Percentiles rank a stretch among this genome's conserved stretches.
phyloP scores from a whole-genome alignment of 805 yeast species.

The Komagataella populi region DNA sequence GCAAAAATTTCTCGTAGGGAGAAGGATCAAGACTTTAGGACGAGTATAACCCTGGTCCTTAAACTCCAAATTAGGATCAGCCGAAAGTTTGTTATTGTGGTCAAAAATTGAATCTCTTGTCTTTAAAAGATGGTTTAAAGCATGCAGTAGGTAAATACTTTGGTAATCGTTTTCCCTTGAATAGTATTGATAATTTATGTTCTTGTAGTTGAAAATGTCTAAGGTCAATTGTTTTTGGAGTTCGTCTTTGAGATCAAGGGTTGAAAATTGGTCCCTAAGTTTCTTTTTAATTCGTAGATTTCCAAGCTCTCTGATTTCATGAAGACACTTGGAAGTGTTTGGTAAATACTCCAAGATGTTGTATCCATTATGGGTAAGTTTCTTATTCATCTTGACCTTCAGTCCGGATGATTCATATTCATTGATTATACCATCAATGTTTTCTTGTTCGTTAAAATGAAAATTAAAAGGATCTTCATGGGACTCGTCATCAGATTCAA shows the following conservation, averaged over 20 bases:
- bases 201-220: slow-evolving; percentile 44
- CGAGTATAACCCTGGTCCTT: slow-evolving; percentile 94
- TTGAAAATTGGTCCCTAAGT: slow-evolving; percentile 6
- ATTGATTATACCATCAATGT: slow-evolving; percentile 18
- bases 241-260: not conserved
- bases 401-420: slow-evolving; percentile 13
- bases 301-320: not conserved
- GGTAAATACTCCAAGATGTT: slow-evolving; percentile 3
- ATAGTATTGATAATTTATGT: slow-evolving; percentile 42
- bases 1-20: slow-evolving; percentile 77
- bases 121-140: slow-evolving; percentile 70
- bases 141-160: slow-evolving; percentile 55
- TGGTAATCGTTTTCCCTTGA: slow-evolving; percentile 36
- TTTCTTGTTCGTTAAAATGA: slow-evolving; percentile 50
- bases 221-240: not conserved
- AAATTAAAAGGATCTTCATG: slow-evolving; percentile 56
- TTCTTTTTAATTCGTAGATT: not conserved
- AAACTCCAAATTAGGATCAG: slow-evolving; percentile 31
- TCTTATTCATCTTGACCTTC: slow-evolving; percentile 14
- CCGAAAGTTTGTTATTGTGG: slow-evolving; percentile 49
- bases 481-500: slow-evolving; percentile 21
- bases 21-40: slow-evolving; percentile 70
- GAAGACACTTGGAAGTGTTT: no score
- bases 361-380: slow-evolving; percentile 7
- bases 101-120: slow-evolving; percentile 78